phyloP scores from a whole-genome alignment of 495 filamentous ascomycete species.

The Penicillium turbatum region DNA sequence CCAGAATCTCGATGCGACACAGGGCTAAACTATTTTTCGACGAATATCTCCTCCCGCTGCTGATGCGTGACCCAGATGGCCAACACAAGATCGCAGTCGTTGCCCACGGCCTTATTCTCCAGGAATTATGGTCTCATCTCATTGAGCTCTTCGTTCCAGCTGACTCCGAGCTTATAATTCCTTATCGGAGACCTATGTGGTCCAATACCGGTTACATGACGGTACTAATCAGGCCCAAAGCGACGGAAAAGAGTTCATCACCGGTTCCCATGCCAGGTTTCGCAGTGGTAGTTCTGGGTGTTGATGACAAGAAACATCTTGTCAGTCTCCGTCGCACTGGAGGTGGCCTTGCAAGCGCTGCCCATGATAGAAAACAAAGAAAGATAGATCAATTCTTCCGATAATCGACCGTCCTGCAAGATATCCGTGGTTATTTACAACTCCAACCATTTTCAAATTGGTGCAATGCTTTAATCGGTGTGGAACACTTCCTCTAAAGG shows the following conservation, averaged over 20 bases:
- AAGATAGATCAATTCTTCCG: slow-evolving; percentile 71
- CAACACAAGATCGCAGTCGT: slow-evolving; percentile 57
- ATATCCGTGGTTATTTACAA: neutral
- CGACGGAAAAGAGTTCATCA: neutral
- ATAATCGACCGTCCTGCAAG: slow-evolving; percentile 12
- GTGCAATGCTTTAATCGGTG: slow-evolving; percentile 31
- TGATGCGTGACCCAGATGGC: slow-evolving; percentile 32
- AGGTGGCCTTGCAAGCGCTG: slow-evolving; percentile 68
- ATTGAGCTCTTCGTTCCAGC: slow-evolving; percentile 48
- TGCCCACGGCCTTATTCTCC: slow-evolving; percentile 76
- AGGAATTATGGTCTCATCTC: slow-evolving; percentile 59
- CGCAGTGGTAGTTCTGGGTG: slow-evolving; percentile 18
- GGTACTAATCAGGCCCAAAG: slow-evolving; percentile 33
- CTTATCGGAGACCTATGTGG: slow-evolving; percentile 33
- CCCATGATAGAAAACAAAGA: slow-evolving; percentile 66
- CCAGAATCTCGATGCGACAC: slow-evolving; percentile 54
- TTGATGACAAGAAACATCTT: slow-evolving; percentile 62
- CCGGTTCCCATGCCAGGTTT: slow-evolving; percentile 16
- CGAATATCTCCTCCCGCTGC: slow-evolving; percentile 52
- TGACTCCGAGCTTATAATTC: slow-evolving; percentile 11
- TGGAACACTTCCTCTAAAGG: slow-evolving; percentile 69
- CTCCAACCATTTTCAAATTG: neutral
- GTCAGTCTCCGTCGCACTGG: slow-evolving; percentile 64
- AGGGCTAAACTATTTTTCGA: slow-evolving; percentile 62
- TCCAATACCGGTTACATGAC: slow-evolving; percentile 63